A percentile compares a stretch with the other conserved stretches of the same genome.
These are phyloP conservation scores for Magnaporthiopsis rhizophila DNA, from an alignment of 2,329 filamentous ascomycete species.

Conservation along the genomic window DNA sequence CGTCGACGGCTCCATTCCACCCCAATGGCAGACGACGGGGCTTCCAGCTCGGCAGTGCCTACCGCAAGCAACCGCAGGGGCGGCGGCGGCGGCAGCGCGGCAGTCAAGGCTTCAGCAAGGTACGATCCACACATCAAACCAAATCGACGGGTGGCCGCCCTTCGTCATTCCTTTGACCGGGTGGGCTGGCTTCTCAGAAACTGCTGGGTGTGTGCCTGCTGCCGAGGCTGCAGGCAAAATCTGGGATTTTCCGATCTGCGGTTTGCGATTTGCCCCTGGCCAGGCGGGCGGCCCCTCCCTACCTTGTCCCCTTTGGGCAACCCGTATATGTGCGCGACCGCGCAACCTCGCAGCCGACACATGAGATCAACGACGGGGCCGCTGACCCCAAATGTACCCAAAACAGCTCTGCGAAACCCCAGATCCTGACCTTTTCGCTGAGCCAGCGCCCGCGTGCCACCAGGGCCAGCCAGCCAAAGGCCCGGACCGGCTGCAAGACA, in stretches of 20 bases:
- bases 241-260: background rate
- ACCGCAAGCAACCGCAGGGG: too few species aligned
- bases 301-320: background rate
- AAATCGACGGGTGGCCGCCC: background rate
- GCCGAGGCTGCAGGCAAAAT: background rate
- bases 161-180: background rate
- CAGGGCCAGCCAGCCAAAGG: constrained; percentile 20
- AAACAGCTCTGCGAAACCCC: constrained; percentile 7
- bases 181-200: too few species aligned
- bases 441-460: constrained; percentile 21
- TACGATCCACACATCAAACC: background rate
- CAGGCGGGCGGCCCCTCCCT: background rate
- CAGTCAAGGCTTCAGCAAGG: background rate
- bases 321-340: background rate
- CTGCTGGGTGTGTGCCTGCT: background rate
- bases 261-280: background rate
- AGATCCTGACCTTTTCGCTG: constrained; percentile 22
- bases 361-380: background rate
- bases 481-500: constrained; percentile 20
- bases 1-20: background rate
- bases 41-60: background rate
- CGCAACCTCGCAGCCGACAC: background rate
- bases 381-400: background rate
- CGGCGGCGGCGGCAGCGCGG: too few species aligned
- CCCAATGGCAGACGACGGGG: background rate